These are phyloP conservation scores for Backusella tuberculispora DNA, from an alignment of 192 early-diverging fungal species.

Conservation along the genomic window DNA sequence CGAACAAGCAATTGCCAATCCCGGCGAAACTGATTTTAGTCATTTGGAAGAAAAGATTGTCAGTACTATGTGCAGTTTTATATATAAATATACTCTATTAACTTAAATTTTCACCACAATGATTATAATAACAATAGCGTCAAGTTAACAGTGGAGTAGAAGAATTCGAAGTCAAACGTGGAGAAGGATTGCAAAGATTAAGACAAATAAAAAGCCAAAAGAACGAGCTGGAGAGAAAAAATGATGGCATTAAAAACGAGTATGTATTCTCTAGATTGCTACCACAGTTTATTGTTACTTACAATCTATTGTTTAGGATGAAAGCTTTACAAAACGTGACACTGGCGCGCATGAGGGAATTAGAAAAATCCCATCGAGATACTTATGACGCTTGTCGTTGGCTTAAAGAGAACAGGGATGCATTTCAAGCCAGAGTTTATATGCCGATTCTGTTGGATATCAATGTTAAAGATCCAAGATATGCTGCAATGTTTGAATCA, in stretches of 20 bases:
- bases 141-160: background rate
- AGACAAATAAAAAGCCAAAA: constrained; percentile 28
- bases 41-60: background rate
- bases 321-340: constrained; percentile 62
- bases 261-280: constrained; percentile 16
- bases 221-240: background rate
- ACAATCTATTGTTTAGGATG: constrained; percentile 43
- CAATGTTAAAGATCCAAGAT: constrained; percentile 64
- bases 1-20: background rate
- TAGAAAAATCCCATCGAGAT: constrained; percentile 55
- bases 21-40: background rate
- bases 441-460: constrained; percentile 75
- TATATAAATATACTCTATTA: background rate
- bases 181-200: constrained; percentile 31
- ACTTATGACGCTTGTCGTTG: constrained; percentile 68
- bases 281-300: background rate
- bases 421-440: constrained; percentile 74
- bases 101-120: background rate
- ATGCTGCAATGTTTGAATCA: constrained; percentile 71
- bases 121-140: background rate
- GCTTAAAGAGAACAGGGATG: constrained; percentile 63
- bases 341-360: constrained; percentile 52
- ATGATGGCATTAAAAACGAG: constrained; percentile 38
- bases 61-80: background rate
- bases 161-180: constrained; percentile 4